Conservation (phyloP, 2,329 filamentous ascomycete genomes). For the Emergomyces orientalis region DNA sequence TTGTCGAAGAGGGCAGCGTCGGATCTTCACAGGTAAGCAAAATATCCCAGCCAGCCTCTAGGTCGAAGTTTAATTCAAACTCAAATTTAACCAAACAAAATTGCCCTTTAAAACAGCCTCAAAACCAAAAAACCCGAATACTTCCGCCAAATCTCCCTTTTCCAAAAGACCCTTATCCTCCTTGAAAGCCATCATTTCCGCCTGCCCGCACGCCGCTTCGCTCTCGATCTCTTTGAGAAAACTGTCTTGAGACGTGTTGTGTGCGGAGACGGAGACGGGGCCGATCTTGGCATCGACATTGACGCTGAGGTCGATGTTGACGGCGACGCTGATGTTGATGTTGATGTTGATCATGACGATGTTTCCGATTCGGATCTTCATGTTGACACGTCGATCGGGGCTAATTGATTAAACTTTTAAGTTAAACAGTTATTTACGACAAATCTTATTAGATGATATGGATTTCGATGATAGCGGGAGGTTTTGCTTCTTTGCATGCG, state of each 20-base stretch:
- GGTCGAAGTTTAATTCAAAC: too few species aligned
- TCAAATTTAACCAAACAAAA: too few species aligned
- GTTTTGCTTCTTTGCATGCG: background rate
- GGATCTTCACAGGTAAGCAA: conserved; percentile 56
- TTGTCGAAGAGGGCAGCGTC: conserved; percentile 77
- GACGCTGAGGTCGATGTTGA: background rate
- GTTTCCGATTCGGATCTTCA: background rate
- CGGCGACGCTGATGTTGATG: background rate
- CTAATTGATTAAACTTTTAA: too few species aligned
- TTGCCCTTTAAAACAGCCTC: too few species aligned
- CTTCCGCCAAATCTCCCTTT: conserved; percentile 68
- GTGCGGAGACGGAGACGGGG: conserved; percentile 33
- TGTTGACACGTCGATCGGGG: background rate
- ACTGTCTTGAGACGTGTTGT: conserved; percentile 76
- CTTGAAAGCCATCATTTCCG: conserved; percentile 86
- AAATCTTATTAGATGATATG: too few species aligned
- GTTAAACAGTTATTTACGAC: too few species aligned
- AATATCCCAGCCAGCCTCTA: background rate
- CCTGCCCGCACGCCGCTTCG: conserved; percentile 75
- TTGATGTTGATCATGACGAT: background rate
- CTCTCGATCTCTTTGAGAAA: conserved; percentile 91
- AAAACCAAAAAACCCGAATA: conserved; percentile 64
- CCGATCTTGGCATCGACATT: background rate
- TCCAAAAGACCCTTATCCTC: conserved; percentile 74
- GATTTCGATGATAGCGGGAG: background rate